Conservation (phyloP, 2,329 filamentous ascomycete species). For the Fusarium clavum region DNA sequence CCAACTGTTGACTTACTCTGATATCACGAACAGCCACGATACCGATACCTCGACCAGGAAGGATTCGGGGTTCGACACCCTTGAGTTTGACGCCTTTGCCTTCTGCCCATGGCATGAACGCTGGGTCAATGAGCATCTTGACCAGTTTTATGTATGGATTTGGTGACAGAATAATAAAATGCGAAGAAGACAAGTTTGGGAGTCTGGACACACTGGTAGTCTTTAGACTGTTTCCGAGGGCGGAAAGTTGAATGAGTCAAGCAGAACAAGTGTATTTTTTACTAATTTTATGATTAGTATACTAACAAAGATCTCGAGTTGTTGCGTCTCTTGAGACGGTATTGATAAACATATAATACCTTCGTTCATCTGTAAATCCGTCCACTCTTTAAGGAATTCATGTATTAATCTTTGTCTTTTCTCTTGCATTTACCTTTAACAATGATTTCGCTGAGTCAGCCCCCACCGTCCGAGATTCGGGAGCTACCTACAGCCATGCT, state of each 20-base stretch:
- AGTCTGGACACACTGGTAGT: not conserved
- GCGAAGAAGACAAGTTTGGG: not conserved
- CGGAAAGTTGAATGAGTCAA: not conserved
- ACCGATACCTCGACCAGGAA: constrained; percentile 81
- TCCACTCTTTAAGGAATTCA: not conserved
- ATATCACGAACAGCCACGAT: constrained; percentile 77
- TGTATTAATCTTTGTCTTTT: not conserved
- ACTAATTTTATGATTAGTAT: not conserved
- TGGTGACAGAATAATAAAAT: not conserved
- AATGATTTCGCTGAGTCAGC: constrained; percentile 23
- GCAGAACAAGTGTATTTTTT: not conserved
- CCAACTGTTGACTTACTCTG: constrained; percentile 61
- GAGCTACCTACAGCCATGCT: not conserved
- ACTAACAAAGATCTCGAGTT: not conserved
- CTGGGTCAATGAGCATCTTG: constrained; percentile 41
- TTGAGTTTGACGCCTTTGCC: constrained; percentile 54
- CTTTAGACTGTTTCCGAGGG: not conserved
- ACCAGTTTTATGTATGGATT: not conserved
- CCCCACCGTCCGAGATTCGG: not conserved
- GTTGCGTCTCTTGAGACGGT: not conserved
- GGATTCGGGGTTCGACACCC: constrained; percentile 72
- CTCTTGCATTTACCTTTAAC: not conserved
- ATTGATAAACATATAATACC: not conserved
- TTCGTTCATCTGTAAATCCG: constrained; percentile 6
- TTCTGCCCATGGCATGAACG: constrained; percentile 74